phyloP scores from a whole-genome alignment of 257 asterid genomes.

The Penstemon davidsonii region DNA sequence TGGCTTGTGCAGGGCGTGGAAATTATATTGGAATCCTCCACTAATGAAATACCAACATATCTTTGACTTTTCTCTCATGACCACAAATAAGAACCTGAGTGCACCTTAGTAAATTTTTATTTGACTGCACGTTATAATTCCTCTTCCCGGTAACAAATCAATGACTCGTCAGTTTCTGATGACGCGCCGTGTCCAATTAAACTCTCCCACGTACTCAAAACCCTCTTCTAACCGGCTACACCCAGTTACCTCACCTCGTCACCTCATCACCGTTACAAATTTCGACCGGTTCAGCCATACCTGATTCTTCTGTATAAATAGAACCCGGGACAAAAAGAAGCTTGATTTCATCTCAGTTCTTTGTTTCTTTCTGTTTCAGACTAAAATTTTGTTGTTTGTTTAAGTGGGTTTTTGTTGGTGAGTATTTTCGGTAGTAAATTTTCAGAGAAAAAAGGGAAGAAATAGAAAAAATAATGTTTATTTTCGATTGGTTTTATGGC shows the following conservation, averaged over 20 bases:
- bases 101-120: not conserved
- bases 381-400: constrained; percentile 6
- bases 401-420: constrained; percentile 7
- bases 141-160: not conserved
- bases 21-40: not conserved
- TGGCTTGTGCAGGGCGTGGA: constrained; percentile 18
- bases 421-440: not conserved
- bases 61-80: constrained; percentile 6
- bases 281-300: constrained; percentile 24
- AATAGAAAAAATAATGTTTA: constrained; percentile 34
- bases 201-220: constrained; percentile 22
- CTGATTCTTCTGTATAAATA: constrained; percentile 15
- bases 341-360: not conserved
- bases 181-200: constrained; percentile 35
- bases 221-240: constrained; percentile 10
- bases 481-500: constrained; percentile 52
- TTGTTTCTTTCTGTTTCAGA: not conserved
- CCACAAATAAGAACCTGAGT: not conserved
- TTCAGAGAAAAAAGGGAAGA: not conserved
- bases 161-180: constrained; percentile 12
- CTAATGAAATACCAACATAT: not conserved
- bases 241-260: not conserved
- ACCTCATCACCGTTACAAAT: not conserved
- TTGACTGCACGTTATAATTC: not conserved
- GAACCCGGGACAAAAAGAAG: not conserved